Base-by-base conservation (phyloP, 768 basidiomycete genomes). In the Boletus bicolor region DNA sequence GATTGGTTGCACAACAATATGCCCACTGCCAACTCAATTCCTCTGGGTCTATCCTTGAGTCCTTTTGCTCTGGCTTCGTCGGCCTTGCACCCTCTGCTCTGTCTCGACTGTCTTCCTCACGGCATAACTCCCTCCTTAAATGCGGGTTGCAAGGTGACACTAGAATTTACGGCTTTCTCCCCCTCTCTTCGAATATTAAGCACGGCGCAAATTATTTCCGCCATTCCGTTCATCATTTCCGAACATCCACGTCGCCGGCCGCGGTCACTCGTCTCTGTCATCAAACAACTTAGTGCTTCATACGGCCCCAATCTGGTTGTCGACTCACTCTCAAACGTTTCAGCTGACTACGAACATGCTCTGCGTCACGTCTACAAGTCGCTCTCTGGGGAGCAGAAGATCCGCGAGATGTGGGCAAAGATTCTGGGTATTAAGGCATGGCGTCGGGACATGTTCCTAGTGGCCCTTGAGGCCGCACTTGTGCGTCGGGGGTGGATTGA, bases 401-500 rank as follows among this genome's bases (percentile, higher is more conserved):
- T 51, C 9, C 68, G 64, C 43, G 48, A 60, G 21, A 47, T 28
- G 28, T 53, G 42, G 49, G 46, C 56, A 37, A 51, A 54, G 21
- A 56, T 48, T 19, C 63, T 72, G 51, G 73, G 79, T 42, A 48
- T 65, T 7, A 62, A 64, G 43, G 73, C 63, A 36, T 82, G 79
- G 81, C 73, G 81, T 51, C 76, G 78, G 59, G 71, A 78, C 50
- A 68, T 76, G 55, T 69, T 83, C n/a, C 62, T 77, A 57, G 51
- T 79, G 32, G 71, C 70, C 30, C 82, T 84, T 72, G 82, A 86
- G 63, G 79, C 77, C 21, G 80, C 74, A 0, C 71, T 85, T 37
- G 65, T 84, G 15, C 66, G 71, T 41, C 74, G 71, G 4, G 76
- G 77, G 15, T 64, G 73, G 58, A 60, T 85, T 49, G 68, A 67